A percentile compares a stretch with the other conserved stretches of the same genome.
Conservation (phyloP, 75 land plant genomes). For the Selaginella moellendorffii region DNA sequence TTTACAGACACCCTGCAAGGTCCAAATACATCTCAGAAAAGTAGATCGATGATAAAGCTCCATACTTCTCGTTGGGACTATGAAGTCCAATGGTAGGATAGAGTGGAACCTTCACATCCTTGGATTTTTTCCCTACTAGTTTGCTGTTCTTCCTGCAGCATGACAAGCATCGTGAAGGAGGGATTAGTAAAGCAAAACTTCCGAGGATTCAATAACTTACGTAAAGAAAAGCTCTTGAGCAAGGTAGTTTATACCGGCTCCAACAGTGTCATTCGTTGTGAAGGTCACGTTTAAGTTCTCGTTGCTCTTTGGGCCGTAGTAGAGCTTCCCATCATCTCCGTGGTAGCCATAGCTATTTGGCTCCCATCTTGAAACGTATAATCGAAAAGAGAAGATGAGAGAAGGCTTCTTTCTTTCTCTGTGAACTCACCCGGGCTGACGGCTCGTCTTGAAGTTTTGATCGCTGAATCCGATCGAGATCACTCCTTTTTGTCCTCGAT, state of each 20-base stretch:
- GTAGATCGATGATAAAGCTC: neutral
- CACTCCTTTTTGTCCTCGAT: conserved; percentile 55
- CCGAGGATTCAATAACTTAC: conserved; percentile 29
- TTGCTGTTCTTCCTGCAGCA: conserved; percentile 61
- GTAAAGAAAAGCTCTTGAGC: conserved; percentile 89
- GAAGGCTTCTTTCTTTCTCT: too few relatives aligned
- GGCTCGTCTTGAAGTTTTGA: conserved; percentile 49
- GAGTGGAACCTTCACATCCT: conserved; percentile 57
- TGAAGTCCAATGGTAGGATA: conserved; percentile 91
- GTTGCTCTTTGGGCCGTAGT: conserved; percentile 57
- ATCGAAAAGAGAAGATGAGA: too few relatives aligned
- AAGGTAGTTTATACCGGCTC: conserved; percentile 92
- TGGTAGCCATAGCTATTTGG: conserved; percentile 89
- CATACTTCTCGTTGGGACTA: conserved; percentile 91
- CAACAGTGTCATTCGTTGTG: conserved; percentile 76
- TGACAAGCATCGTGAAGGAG: too few relatives aligned
- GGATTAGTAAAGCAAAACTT: neutral
- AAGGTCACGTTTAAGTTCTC: conserved; percentile 66
- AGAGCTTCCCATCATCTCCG: conserved; percentile 93
- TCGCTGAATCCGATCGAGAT: conserved; percentile 75
- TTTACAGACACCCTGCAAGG: conserved; percentile 60
- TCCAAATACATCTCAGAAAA: conserved; percentile 8
- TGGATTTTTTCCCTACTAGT: conserved; percentile 37
- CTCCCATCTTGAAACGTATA: conserved; percentile 50
- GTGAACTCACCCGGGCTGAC: conserved; percentile 71